Base-by-base conservation (phyloP, 768 basidiomycete species). In the Suillus weaverae region DNA sequence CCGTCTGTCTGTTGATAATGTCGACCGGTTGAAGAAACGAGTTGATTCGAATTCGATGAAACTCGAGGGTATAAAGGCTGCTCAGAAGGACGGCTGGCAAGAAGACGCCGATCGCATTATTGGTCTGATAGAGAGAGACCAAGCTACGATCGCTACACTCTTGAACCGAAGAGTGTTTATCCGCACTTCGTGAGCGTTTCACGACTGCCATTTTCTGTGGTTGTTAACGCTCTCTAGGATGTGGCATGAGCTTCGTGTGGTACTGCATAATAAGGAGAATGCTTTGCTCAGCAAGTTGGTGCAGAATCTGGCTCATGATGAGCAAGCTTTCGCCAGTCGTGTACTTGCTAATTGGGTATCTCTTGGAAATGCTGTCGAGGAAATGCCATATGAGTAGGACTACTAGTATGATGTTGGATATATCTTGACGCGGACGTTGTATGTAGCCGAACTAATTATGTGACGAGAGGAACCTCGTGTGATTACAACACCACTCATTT, bases 161-260 rank as follows among this genome's bases (percentile, higher is more conserved):
- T 80, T 97, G 48, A 87, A 85, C 64, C 80, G 97, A 61, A 82
- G 97, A 22, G 87, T 95, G 11, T 97, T 95, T 72, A 90, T 97
- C 64, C 88, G 92, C 61, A 90, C 91, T 62, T 92, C 89, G 93
- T 95, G 71, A 71, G 87, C 74, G 5, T 43, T 53, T 61, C 32
- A 35, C 51, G 11, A 7, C 51, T 61, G 48, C 6, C 44, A 32
- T 38, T 7, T 50, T 32, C 63, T 55, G 36, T 43, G 22, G 62
- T 48, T 44, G 53, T 65, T 65, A 55, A 10, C 55, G 61, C 54
- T 44, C n/a, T 38, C 30, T 69, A 95, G 95, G 68, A 86, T 97
- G 85, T 98, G 95, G 95, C 92, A 97, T 70, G 95, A 98, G 75
- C 82, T 97, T n/a, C 88, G 93, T 30, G 92, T 95, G 20, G 89